Base-by-base conservation (phyloP, 768 basidiomycete genomes). In the Rhizopogon salebrosus region DNA sequence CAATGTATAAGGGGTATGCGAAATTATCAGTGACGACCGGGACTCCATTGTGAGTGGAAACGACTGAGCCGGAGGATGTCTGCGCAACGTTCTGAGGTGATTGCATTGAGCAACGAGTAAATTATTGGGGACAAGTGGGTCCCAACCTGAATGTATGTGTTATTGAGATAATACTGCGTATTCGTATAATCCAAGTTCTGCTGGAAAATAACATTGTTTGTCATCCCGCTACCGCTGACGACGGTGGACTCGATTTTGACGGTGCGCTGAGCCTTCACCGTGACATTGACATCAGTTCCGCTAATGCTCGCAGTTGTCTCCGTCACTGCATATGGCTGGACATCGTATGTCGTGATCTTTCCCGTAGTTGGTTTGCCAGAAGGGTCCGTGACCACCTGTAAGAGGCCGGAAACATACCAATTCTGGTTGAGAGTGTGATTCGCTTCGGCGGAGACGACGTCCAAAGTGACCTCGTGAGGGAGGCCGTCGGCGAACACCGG, bases 381-480 rank as follows among this genome's bases (percentile, higher is more conserved):
- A 7, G 80, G 65, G 62, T 89, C 85, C 1, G 80, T 82, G 54
- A 84, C 66, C 42, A 88, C 83, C 63, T 91, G 87, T 6, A 92
- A 65, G 36, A 72, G 62, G 10, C 77, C 89, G 3, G 87, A 88
- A 24, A 90, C 80, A 61, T 80, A 87, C 90, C 89, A 92, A 62
- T 89, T 90, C 55, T 79, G 75, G 48, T 85, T 77, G 60, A 86
- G 80, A n/a, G 73, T 68, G 53, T 84, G 85, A 59, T 84, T 74
- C 6, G 64, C 59, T 64, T 92, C 85, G 16, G 83, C 82, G 4
- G 89, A 89, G 20, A 75, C 79, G 39, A 92, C 83, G 60, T 92
- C 84, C 39, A 93, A 73, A 49, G 83, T 79, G 61, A 92, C 77
- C 41, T 73, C 83, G 64, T 91, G 91, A 20, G 82, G 72, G n/a